Evolutionary conservation across 2,329 filamentous ascomycete genomes (phyloP), one percentile per base, ranked within the genome.

Genomic region (Chaetothyriales sp.): DNA sequence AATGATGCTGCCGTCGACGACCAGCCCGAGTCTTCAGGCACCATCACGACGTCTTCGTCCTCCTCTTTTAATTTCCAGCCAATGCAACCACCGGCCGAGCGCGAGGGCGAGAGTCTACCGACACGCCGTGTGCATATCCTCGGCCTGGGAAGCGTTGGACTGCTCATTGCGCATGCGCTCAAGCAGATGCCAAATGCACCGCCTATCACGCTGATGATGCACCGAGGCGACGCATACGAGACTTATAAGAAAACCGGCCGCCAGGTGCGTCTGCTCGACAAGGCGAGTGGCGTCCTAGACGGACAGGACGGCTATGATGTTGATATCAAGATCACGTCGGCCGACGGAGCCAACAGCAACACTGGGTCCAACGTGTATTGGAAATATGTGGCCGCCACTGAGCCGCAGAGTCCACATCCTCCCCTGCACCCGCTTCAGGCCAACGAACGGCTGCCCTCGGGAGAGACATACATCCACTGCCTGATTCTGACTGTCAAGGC

Each of bases 401-500:
- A 47, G 26, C 20, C 43, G 2, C 22, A 55, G 19, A 54, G 53
- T 25, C 32, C 32, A 2, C 32, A 39, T 15, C 43, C 44, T 19
- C 42, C 22, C 5, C 52, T 48, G n/a, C 55, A 57, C 52, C 52
- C 54, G n/a, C 28, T 52, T 15, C 51, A 52, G 25, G 39, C 45
- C 26, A 53, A 49, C 8, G 52, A 59, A 26, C 45, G 48, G 9
- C 28, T 57, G 50, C 46, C 49, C 55, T 48, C 53, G 20, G 65
- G 73, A 49, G 60, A 70, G 18, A 71, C 73, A 19, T 74, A 71
- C 18, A 84, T 95, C 43, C 69, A 76, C 55, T 85, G 86, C 61
- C 74, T 95, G 43, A 79, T 96, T 55, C 70, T 95, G 20, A 76
- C 84, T 2, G 85, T 83, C 26, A 95, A 95, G 66, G 78, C 87